Evolutionary conservation across 352 stramenopile species (phyloP).

Genomic region (Pythium grandisporangium): DNA sequence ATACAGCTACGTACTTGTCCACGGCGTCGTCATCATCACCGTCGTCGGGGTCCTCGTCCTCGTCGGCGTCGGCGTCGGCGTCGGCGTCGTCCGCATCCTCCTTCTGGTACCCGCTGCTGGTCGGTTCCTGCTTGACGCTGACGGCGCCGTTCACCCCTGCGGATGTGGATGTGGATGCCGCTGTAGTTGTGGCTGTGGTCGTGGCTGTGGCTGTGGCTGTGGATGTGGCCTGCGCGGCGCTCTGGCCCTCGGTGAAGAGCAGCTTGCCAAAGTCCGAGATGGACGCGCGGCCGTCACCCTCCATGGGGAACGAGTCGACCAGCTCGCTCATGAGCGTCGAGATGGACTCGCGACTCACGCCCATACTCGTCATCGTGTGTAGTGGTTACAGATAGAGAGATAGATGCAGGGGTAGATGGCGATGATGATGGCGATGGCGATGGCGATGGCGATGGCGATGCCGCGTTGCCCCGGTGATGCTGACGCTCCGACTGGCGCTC

Average conservation of each 20-base stretch:
- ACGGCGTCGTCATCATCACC: constrained; percentile 7
- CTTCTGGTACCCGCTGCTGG: background rate
- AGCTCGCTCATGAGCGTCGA: constrained; percentile 82
- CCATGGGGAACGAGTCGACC: constrained; percentile 73
- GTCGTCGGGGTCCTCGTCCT: constrained; percentile 11
- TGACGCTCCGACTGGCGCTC: too few relatives aligned
- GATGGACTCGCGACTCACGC: constrained; percentile 77
- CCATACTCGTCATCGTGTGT: constrained; percentile 60
- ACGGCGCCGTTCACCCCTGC: constrained; percentile 1
- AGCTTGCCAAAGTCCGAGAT: constrained; percentile 86
- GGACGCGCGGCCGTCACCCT: constrained; percentile 57
- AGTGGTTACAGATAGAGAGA: too few relatives aligned
- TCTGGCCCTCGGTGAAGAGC: constrained; percentile 70
- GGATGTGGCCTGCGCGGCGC: background rate
- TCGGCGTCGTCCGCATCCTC: constrained; percentile 7
- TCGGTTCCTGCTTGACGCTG: background rate
- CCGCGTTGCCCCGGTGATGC: too few relatives aligned
- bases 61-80: constrained; percentile 10
- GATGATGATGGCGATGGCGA: too few relatives aligned
- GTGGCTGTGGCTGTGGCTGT: background rate
- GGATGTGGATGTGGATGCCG: background rate
- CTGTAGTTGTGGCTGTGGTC: background rate
- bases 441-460: too few relatives aligned
- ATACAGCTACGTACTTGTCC: constrained; percentile 9
- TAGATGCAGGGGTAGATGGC: too few relatives aligned